Evolutionary conservation across 1,284 basidiomycete genomes (phyloP), one percentile per base, ranked within the genome.

Genomic region (Austropuccinia psidii): DNA sequence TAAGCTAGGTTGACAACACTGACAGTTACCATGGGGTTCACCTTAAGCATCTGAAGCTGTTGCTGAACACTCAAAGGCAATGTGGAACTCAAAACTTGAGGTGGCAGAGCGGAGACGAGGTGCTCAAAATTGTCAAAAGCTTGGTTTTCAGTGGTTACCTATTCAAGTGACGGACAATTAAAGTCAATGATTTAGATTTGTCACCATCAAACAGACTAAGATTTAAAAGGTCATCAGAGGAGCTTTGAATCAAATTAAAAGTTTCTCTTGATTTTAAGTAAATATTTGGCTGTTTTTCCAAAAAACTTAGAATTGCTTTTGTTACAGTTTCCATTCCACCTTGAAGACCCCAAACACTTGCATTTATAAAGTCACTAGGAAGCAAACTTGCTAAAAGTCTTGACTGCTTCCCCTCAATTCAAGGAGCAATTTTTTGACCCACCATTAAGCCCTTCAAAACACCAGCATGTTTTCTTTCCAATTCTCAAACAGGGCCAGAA

Each of bases 251-350:
- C 1, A 77, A 77, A 4, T 78, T 78, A 9, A 86, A 82, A 2
- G 74, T 78, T 9, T 85, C 83, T 1, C 83, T 84, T 9, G 81
- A 80, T 31, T 85, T 77, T 33, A 95, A 79, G 11, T 83, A 82
- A 3, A 94, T 88, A 61, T 90, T 89, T 11, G 82, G 79, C 9
- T 80, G 80, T 0, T 78, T 77, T 0, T 81, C 77, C 4, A 93
- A 81, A 33, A 83, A 79, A 21, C 79, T 65, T 61, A 84, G 83
- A 72, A 98, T 80, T 0, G 86, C 85, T 11, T 83, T 78, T 0
- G 87, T 85, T 50, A 98, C 82, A 0, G 85, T 87, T 76, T 86
- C 84, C 77, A 97, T 84, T 0, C 95, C 95, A 29, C 90, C 86
- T 47, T 81, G 83, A 79, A 95, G 89, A 8, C 90, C 90, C 81